Evolutionary conservation across 192 early-diverging fungal genomes (phyloP).

Genomic region (Globomyces pollinis-pini): DNA sequence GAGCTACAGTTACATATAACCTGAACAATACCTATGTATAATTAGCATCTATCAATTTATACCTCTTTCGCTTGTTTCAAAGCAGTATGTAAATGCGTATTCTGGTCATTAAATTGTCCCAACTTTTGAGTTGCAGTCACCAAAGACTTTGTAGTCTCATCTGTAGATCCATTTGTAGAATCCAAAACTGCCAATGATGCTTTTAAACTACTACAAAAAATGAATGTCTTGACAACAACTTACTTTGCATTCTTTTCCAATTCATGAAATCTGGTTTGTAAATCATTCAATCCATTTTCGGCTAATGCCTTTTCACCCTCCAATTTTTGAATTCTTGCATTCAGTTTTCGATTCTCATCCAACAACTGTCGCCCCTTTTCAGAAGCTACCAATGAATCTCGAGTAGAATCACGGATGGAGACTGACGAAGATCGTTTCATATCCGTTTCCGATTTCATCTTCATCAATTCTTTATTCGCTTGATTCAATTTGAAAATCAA

Average conservation of each 20-base stretch:
- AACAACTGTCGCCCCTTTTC: background rate
- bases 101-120: slow-evolving; percentile 35
- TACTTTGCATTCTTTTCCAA: background rate
- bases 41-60: slow-evolving; percentile 10
- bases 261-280: background rate
- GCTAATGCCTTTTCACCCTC: background rate
- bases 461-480: background rate
- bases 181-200: slow-evolving; percentile 38
- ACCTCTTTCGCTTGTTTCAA: slow-evolving; percentile 44
- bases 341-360: background rate
- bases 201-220: slow-evolving; percentile 22
- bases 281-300: background rate
- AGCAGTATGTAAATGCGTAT: slow-evolving; percentile 30
- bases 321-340: background rate
- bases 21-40: too few species aligned
- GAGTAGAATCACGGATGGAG: too few species aligned
- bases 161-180: slow-evolving; percentile 20
- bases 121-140: slow-evolving; percentile 32
- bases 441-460: background rate
- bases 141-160: slow-evolving; percentile 38
- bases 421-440: too few species aligned
- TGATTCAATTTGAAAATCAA: background rate
- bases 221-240: background rate
- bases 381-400: too few species aligned
- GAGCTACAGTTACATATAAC: too few species aligned